Evolutionary conservation across 495 filamentous ascomycete genomes (phyloP).

Genomic region (Penicillium paxilli): DNA sequence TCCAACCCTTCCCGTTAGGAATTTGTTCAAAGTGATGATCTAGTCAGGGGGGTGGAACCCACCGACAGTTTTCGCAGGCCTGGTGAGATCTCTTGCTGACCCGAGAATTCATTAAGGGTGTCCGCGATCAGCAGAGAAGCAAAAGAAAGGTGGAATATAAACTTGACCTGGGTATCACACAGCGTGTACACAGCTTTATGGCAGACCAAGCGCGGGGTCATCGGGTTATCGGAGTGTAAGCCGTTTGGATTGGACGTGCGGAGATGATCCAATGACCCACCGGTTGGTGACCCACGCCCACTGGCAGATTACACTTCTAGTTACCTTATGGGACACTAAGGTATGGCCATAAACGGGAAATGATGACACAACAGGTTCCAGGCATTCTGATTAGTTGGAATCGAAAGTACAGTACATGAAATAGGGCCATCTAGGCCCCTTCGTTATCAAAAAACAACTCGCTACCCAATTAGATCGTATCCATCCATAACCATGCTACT

Average conservation of each 20-base stretch:
- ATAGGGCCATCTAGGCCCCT: neutral
- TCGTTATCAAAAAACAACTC: neutral
- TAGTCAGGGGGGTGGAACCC: neutral
- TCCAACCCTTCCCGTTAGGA: neutral
- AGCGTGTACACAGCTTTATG: conserved; percentile 1
- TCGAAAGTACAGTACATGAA: conserved; percentile 2
- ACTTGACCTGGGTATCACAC: neutral
- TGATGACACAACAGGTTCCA: conserved; percentile 5
- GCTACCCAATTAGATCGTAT: neutral
- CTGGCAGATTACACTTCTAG: neutral
- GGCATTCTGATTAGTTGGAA: neutral
- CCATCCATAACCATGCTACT: neutral
- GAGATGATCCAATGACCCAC: conserved; percentile 1
- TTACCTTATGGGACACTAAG: too few relatives aligned
- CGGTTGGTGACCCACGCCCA: neutral
- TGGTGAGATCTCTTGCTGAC: conserved; percentile 29
- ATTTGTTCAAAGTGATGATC: neutral
- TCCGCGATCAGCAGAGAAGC: neutral
- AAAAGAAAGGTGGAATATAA: neutral
- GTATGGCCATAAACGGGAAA: neutral
- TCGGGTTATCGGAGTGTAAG: conserved; percentile 21
- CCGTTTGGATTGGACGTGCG: conserved; percentile 8
- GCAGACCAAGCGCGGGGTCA: conserved; percentile 19
- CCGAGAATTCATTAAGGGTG: conserved; percentile 14
- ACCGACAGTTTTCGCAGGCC: conserved; percentile 46